Percentiles rank a stretch among this genome's conserved stretches.
Evolutionary conservation across 768 basidiomycete genomes (phyloP).

Genomic region (Lactifluus subvellereus): DNA sequence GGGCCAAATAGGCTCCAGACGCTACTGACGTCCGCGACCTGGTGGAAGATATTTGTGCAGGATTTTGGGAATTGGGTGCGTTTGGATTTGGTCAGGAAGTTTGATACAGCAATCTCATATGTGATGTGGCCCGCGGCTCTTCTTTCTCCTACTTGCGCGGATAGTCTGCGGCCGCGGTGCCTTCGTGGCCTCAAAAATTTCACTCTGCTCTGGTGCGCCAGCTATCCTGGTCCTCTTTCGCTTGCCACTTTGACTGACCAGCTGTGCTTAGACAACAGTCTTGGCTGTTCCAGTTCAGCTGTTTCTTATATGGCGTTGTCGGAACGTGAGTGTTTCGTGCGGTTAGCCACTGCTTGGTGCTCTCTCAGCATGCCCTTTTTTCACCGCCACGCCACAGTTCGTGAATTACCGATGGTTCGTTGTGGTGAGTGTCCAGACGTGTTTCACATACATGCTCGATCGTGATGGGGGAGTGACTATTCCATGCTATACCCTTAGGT

Average conservation of each 20-base stretch:
- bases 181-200: conserved; percentile 13
- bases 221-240: background rate
- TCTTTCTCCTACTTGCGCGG: background rate
- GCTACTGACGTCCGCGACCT: conserved; percentile 20
- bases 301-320: conserved; percentile 30
- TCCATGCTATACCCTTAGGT: background rate
- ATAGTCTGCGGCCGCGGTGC: background rate
- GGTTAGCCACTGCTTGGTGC: too few species aligned
- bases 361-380: background rate
- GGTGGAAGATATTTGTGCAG: conserved; percentile 27
- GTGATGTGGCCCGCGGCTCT: too few species aligned
- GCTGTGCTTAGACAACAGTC: conserved; percentile 20
- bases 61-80: conserved; percentile 28
- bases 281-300: conserved; percentile 29
- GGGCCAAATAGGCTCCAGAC: conserved; percentile 24
- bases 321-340: conserved; percentile 23
- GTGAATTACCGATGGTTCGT: background rate
- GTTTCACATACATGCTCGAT: background rate
- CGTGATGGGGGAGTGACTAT: background rate
- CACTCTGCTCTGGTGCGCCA: conserved; percentile 6
- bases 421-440: background rate
- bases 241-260: background rate
- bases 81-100: background rate
- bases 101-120: too few species aligned
- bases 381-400: background rate